Base-by-base conservation (phyloP, 495 filamentous ascomycete genomes). In the Daldinia decipiens region DNA sequence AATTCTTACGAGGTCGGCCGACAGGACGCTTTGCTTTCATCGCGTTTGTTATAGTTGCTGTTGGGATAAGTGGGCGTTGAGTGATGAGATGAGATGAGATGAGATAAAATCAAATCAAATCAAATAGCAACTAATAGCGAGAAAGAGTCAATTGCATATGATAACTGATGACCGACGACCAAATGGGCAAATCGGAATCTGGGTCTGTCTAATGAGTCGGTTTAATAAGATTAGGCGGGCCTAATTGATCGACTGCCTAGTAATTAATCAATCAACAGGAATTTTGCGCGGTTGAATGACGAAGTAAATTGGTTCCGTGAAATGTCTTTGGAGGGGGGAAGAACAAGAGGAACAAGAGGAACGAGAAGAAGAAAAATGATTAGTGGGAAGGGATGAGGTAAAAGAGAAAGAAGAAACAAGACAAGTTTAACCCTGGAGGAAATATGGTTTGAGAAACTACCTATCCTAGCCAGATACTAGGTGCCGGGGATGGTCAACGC, bases 401-500 rank as follows among this genome's bases (percentile, higher is more conserved):
- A 34, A 17, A 59, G 9, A 21, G 39, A 32, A 45, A 39, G 3
- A 47, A 36, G 12, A 34, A 32, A 24, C 59, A 50, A 60, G 58
- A 62, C 17, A 56, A 56, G 31, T 19, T 55, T 27, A 57, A 61
- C 24, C 8, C 27, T 58, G 57, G 36, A 50, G 59, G 58, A 59
- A 59, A 71, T 67, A 62, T 59, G 51, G 64, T 36, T 50, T 39
- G 57, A 32, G 6, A 47, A 19, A 58, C 8, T 40, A 62, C 62
- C 29, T 59, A 67, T 60, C 57, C 40, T 55, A 67, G 64, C 57
- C 32, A 62, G 36, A 70, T 45, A n/a, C n/a, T n/a, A 60, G 62
- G 59, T 65, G 54, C 59, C 43, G 38, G 57, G 54, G 53, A 67
- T 72, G 59, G 69, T 60, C 64, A 72, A 72, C 63, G 69, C 69